phyloP scores from a whole-genome alignment of 129 eudicot genomes.

The Artemisia annua region DNA sequence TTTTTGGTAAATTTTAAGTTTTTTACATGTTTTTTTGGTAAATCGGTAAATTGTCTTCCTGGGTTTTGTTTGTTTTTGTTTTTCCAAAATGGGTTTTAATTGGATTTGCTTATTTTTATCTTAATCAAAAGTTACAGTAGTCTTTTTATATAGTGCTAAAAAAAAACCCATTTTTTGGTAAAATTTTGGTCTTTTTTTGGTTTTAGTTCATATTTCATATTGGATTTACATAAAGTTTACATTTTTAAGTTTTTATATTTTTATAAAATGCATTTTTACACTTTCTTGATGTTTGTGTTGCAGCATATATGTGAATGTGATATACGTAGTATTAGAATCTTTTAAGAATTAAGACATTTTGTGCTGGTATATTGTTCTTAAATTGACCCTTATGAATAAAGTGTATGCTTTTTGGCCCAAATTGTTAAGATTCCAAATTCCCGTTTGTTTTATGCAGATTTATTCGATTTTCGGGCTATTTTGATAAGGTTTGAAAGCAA shows the following conservation, averaged over 20 bases:
- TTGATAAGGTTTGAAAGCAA: slow-evolving; percentile 19
- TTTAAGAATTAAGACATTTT: slow-evolving; percentile 1
- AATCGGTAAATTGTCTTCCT: slow-evolving; percentile 18
- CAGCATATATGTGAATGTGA: neutral
- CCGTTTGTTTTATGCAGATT: slow-evolving; percentile 33
- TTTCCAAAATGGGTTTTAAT: slow-evolving; percentile 26
- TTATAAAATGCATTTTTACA: neutral
- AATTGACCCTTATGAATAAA: slow-evolving; percentile 27
- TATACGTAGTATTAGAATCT: slow-evolving; percentile 20
- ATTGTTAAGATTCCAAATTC: slow-evolving; percentile 21
- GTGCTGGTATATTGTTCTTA: slow-evolving; percentile 16
- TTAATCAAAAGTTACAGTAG: slow-evolving; percentile 4
- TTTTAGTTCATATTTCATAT: slow-evolving; percentile 4
- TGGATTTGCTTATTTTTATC: slow-evolving; percentile 6
- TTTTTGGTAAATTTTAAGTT: no score
- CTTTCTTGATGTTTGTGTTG: slow-evolving; percentile 2
- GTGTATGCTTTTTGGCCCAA: slow-evolving; percentile 18
- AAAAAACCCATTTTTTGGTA: neutral
- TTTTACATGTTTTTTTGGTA: neutral
- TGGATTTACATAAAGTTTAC: slow-evolving; percentile 11
- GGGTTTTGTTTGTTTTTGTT: slow-evolving; percentile 29
- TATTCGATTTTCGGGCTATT: slow-evolving; percentile 19
- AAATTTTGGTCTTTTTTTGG: slow-evolving; percentile 12
- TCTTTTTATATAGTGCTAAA: neutral
- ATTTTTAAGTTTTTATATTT: neutral